Percentiles rank a stretch among this genome's conserved stretches.
phyloP scores from a whole-genome alignment of 257 asterid genomes.

The Forsythia suspensa region DNA sequence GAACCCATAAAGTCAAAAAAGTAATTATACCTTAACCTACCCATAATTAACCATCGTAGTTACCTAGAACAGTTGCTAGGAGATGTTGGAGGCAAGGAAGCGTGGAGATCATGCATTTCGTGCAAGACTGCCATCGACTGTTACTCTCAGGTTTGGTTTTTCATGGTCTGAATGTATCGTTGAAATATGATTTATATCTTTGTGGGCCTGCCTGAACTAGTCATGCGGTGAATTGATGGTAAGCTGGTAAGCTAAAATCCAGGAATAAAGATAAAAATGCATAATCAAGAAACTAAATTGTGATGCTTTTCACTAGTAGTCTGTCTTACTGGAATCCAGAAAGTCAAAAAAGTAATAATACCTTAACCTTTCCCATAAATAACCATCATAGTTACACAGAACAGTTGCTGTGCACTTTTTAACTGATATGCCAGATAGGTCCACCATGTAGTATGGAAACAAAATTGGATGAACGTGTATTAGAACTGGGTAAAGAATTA shows the following conservation, averaged over 20 bases:
- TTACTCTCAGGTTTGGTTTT: conserved; percentile 59
- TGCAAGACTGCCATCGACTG: conserved; percentile 67
- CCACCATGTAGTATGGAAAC: neutral
- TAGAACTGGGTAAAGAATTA: neutral
- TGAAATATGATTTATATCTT: neutral
- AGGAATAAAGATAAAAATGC: neutral
- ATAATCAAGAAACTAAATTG: neutral
- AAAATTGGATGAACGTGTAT: neutral
- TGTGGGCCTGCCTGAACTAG: neutral
- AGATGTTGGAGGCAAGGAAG: conserved; percentile 71
- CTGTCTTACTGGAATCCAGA: neutral
- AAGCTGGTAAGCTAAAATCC: neutral
- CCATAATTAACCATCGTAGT: neutral
- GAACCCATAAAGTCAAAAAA: neutral
- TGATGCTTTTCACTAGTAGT: neutral
- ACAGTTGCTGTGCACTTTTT: neutral
- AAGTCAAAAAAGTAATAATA: too few relatives aligned
- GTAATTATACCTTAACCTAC: neutral
- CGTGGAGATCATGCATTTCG: conserved; percentile 85
- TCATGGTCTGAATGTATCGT: neutral
- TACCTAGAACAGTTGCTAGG: neutral
- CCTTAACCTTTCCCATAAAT: neutral
- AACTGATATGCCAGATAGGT: neutral
- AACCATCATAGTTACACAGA: neutral
- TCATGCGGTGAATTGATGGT: neutral